phyloP scores from a whole-genome alignment of 345 rosid genomes.

The Durio zibethinus region DNA sequence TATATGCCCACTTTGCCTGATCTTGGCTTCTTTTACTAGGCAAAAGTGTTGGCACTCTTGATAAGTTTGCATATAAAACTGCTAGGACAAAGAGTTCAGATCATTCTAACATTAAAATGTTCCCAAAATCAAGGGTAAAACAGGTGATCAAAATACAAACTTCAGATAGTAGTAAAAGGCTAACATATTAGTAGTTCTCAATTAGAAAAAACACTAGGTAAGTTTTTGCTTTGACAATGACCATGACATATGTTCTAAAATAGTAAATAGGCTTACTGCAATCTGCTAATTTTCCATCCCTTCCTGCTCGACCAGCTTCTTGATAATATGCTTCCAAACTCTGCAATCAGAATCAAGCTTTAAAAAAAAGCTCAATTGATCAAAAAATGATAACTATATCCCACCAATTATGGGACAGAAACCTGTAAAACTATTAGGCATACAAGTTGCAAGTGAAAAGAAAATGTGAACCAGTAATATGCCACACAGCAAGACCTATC shows the following conservation, averaged over 20 bases:
- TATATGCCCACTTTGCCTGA: conserved; percentile 64
- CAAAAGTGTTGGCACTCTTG: conserved; percentile 64
- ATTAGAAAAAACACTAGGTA: not conserved
- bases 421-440: not conserved
- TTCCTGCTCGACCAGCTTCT: conserved; percentile 98
- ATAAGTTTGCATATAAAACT: conserved; percentile 74
- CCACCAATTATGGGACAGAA: not conserved
- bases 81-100: conserved; percentile 18
- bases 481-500: not conserved
- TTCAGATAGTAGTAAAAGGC: not conserved
- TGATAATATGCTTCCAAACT: conserved; percentile 94
- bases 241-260: not conserved
- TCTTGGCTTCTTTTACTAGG: conserved; percentile 72
- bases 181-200: not conserved
- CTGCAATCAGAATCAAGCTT: conserved; percentile 37
- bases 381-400: conserved; percentile 5
- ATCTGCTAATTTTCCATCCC: conserved; percentile 82
- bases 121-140: not conserved
- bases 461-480: not conserved
- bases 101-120: not conserved
- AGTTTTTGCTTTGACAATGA: not conserved
- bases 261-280: conserved; percentile 52
- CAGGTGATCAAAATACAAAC: not conserved
- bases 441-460: not conserved
- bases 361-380: not conserved